These are phyloP conservation scores for Penicillium maclennaniae DNA, from an alignment of 495 filamentous ascomycete species.

Conservation along the genomic window DNA sequence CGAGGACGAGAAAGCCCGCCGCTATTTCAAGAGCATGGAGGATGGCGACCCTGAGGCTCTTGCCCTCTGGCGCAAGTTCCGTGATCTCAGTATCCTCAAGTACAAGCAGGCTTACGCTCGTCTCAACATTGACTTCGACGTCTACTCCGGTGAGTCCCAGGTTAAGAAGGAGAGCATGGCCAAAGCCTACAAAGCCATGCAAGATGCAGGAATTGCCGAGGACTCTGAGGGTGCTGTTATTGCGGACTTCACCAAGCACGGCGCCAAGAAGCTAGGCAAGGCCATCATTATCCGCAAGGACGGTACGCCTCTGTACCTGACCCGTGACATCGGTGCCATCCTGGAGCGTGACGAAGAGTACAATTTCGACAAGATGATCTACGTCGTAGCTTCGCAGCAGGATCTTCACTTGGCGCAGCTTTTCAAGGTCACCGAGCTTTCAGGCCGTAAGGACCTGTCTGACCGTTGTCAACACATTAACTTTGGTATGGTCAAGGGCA, in stretches of 20 bases:
- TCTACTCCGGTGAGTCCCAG: constrained; percentile 93
- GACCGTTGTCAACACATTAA: constrained; percentile 65
- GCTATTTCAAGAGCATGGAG: constrained; percentile 92
- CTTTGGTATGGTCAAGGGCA: constrained; percentile 70
- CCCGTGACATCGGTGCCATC: constrained; percentile 68
- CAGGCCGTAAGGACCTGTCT: constrained; percentile 60
- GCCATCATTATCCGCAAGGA: constrained; percentile 65
- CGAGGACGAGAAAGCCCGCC: constrained; percentile 61
- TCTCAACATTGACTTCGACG: constrained; percentile 89
- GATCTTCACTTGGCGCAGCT: constrained; percentile 69
- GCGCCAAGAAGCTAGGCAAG: constrained; percentile 63
- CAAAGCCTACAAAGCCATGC: constrained; percentile 57
- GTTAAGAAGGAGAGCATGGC: constrained; percentile 79
- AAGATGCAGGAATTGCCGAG: constrained; percentile 68
- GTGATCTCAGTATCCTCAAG: constrained; percentile 81
- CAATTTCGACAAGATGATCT: constrained; percentile 73
- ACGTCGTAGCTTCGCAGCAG: constrained; percentile 67
- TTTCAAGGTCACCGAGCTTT: constrained; percentile 66
- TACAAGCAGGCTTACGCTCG: constrained; percentile 80
- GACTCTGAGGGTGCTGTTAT: constrained; percentile 85
- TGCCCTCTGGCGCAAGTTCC: constrained; percentile 80
- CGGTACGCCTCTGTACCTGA: constrained; percentile 66
- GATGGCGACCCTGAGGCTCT: constrained; percentile 73
- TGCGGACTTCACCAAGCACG: constrained; percentile 79
- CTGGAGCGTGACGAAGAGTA: constrained; percentile 59